Percentiles rank a stretch among this genome's conserved stretches.
phyloP scores from a whole-genome alignment of 345 rosid species.

The Pseudoturritis turrita region DNA sequence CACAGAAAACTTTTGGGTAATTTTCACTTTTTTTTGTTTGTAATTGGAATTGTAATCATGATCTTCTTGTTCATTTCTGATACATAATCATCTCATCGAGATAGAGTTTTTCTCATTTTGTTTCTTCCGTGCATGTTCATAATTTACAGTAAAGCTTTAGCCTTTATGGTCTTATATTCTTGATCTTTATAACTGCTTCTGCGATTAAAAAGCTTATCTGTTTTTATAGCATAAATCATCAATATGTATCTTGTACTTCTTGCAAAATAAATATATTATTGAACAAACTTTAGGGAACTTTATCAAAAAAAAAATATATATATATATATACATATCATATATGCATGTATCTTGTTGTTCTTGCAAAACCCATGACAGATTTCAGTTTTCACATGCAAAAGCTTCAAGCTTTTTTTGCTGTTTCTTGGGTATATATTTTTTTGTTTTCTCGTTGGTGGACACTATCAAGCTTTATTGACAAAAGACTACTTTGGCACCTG shows the following conservation, averaged over 20 bases:
- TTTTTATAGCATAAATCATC: not conserved
- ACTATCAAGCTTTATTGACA: slow-evolving; percentile 1
- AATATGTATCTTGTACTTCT: not conserved
- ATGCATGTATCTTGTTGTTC: not conserved
- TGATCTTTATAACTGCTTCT: not conserved
- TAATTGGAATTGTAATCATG: not conserved
- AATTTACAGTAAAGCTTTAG: not conserved
- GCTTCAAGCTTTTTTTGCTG: not conserved
- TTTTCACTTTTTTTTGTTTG: not conserved
- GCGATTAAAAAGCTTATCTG: not conserved
- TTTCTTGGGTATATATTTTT: not conserved
- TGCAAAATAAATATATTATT: too few relatives aligned
- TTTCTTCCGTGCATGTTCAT: slow-evolving; percentile 6
- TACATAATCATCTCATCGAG: not conserved
- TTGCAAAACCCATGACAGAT: not conserved
- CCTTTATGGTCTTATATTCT: not conserved
- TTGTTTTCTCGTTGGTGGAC: not conserved
- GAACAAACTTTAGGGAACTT: too few relatives aligned
- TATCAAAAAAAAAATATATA: too few relatives aligned
- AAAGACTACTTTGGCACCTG: not conserved
- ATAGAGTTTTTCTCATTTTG: not conserved
- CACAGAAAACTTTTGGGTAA: slow-evolving; percentile 15
- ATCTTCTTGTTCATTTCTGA: not conserved
- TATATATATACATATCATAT: too few relatives aligned
- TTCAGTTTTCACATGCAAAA: not conserved